phyloP scores from a whole-genome alignment of 768 basidiomycete genomes.

The Calocera cornea region DNA sequence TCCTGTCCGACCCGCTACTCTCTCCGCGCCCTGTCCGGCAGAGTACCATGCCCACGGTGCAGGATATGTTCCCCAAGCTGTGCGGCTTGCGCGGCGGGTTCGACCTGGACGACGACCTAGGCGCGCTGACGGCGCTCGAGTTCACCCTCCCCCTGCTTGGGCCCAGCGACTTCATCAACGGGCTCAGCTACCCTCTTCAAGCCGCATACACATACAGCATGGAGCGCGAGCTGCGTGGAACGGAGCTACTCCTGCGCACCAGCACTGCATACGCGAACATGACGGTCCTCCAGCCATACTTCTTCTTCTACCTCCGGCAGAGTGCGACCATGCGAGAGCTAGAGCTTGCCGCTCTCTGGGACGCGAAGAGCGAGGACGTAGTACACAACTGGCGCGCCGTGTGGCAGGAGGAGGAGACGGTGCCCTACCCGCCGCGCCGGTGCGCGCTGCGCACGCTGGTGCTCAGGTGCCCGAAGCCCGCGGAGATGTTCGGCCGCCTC shows the following conservation, averaged over 20 bases:
- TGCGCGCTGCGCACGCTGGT: neutral
- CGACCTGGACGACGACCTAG: neutral
- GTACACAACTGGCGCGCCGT: neutral
- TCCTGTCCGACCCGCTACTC: neutral
- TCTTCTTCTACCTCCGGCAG: slow-evolving; percentile 1
- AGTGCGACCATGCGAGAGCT: neutral
- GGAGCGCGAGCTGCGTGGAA: neutral
- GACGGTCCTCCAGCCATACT: neutral
- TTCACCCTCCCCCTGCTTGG: neutral
- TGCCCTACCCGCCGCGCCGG: neutral
- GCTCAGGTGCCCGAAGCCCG: neutral
- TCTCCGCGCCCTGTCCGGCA: neutral
- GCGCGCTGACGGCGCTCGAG: neutral
- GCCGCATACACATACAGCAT: neutral
- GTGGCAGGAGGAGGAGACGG: neutral
- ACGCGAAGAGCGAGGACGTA: neutral
- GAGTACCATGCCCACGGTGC: neutral
- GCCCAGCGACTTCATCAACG: neutral
- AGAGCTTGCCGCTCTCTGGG: neutral
- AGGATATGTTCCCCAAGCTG: neutral
- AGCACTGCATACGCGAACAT: neutral
- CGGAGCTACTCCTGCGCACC: neutral
- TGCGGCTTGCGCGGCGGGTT: neutral
- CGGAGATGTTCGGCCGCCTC: neutral
- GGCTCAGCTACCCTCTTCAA: neutral